Conservation (phyloP, 768 basidiomycete genomes). For the Tulasnella sp. region DNA sequence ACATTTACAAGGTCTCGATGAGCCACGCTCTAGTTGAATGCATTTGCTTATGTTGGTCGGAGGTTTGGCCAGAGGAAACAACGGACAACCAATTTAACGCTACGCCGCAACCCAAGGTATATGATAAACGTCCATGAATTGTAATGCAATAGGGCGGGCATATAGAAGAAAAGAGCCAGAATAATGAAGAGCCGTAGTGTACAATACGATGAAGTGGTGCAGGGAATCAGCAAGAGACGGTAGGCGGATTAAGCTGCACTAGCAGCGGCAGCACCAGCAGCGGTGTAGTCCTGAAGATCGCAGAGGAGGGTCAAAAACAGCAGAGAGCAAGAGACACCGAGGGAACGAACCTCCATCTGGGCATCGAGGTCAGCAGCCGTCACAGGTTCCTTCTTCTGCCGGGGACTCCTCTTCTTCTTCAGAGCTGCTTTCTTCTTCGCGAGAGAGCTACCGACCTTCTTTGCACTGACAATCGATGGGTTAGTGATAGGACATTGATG, state of each 20-base stretch:
- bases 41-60: neutral
- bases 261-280: constrained; percentile 29
- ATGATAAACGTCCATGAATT: neutral
- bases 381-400: constrained; percentile 54
- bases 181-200: neutral
- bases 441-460: constrained; percentile 33
- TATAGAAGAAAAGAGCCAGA: neutral
- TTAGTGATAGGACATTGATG: constrained; percentile 32
- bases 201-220: neutral
- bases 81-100: neutral
- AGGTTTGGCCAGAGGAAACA: neutral
- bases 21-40: too few relatives aligned
- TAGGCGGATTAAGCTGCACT: constrained; percentile 19
- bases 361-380: constrained; percentile 89
- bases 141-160: neutral
- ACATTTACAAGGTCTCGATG: too few relatives aligned
- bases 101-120: neutral
- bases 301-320: neutral
- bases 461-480: constrained; percentile 35
- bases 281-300: constrained; percentile 33
- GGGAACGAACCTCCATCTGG: constrained; percentile 83
- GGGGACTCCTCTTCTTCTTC: constrained; percentile 40
- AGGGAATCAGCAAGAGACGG: neutral
- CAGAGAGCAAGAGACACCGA: neutral
- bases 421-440: constrained; percentile 42